A percentile compares a stretch with the other conserved stretches of the same genome.
phyloP scores from a whole-genome alignment of 768 basidiomycete genomes.

The Amanita polypyramis region DNA sequence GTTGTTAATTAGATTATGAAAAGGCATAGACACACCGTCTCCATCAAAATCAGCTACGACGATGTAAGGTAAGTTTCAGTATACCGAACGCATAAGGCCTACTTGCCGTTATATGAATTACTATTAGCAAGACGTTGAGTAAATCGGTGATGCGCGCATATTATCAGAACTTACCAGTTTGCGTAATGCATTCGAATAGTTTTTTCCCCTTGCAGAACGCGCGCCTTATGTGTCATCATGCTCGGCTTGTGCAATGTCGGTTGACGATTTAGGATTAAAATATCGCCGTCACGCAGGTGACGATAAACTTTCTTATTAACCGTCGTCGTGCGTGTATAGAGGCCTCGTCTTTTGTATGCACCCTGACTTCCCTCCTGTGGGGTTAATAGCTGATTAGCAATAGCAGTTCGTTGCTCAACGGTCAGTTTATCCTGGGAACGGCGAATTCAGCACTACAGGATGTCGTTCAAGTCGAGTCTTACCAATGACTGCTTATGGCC shows the following conservation, averaged over 20 bases:
- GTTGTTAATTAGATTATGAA: constrained; percentile 10
- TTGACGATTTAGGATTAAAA: constrained; percentile 92
- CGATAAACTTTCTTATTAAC: constrained; percentile 97
- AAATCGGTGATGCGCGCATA: not conserved
- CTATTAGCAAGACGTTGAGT: constrained; percentile 29
- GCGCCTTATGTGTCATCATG: constrained; percentile 98
- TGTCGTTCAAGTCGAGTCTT: constrained; percentile 12
- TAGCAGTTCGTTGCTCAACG: constrained; percentile 84
- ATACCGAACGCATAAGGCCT: not conserved
- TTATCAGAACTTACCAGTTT: constrained; percentile 64
- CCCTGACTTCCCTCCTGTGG: constrained; percentile 68
- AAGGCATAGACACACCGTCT: constrained; percentile 44
- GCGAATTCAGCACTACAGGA: constrained; percentile 3
- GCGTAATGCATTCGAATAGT: constrained; percentile 99
- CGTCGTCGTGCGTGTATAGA: constrained; percentile 68
- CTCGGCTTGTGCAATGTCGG: constrained; percentile 98
- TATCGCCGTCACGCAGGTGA: constrained; percentile 90
- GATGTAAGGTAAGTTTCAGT: not conserved
- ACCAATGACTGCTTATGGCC: constrained; percentile 82
- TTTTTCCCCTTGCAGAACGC: constrained; percentile 90
- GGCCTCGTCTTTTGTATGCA: constrained; percentile 34
- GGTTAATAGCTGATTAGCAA: constrained; percentile 91
- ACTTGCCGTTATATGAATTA: constrained; percentile 92
- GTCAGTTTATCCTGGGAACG: constrained; percentile 65
- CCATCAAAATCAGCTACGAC: constrained; percentile 80